Percentiles rank a stretch among this genome's conserved stretches.
phyloP scores from a whole-genome alignment of 805 yeast genomes.

The Saccharomyces eubayanus region DNA sequence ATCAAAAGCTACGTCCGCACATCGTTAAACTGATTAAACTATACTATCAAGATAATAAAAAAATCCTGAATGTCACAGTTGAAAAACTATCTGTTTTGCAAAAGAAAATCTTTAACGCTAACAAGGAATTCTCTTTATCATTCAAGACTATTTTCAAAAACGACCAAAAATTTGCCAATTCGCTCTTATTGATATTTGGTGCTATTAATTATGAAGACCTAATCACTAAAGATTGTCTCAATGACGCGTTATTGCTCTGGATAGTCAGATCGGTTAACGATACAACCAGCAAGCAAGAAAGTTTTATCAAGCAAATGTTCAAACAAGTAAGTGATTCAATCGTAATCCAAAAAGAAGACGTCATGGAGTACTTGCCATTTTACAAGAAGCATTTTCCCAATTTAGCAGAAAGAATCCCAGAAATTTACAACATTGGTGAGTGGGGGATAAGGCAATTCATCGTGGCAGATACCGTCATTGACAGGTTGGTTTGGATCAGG shows the following conservation, averaged over 20 bases:
- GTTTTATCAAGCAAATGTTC: conserved; percentile 37
- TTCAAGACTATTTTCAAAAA: conserved; percentile 50
- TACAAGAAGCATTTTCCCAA: conserved; percentile 48
- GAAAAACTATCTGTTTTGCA: conserved; percentile 30
- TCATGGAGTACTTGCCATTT: conserved; percentile 43
- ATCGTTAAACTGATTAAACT: conserved; percentile 33
- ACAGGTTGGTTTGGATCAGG: conserved; percentile 40
- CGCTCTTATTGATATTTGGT: conserved; percentile 51
- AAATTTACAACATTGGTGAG: conserved; percentile 43
- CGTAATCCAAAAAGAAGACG: conserved; percentile 43
- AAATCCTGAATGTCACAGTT: conserved; percentile 37
- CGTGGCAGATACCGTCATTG: conserved; percentile 45
- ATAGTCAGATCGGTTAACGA: conserved; percentile 47
- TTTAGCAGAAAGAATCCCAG: conserved; percentile 43
- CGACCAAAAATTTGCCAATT: conserved; percentile 46
- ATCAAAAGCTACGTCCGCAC: conserved; percentile 14
- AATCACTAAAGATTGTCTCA: conserved; percentile 39
- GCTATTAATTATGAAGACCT: conserved; percentile 46
- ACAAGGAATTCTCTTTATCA: conserved; percentile 32
- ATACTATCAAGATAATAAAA: conserved; percentile 44
- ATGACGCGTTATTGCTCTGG: conserved; percentile 56
- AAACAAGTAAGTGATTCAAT: conserved; percentile 31
- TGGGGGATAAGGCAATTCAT: conserved; percentile 38
- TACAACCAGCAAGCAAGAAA: conserved; percentile 21
- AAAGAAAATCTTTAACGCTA: conserved; percentile 40